Conservation (phyloP, 495 filamentous ascomycete species). For the Penicillium odoratum region DNA sequence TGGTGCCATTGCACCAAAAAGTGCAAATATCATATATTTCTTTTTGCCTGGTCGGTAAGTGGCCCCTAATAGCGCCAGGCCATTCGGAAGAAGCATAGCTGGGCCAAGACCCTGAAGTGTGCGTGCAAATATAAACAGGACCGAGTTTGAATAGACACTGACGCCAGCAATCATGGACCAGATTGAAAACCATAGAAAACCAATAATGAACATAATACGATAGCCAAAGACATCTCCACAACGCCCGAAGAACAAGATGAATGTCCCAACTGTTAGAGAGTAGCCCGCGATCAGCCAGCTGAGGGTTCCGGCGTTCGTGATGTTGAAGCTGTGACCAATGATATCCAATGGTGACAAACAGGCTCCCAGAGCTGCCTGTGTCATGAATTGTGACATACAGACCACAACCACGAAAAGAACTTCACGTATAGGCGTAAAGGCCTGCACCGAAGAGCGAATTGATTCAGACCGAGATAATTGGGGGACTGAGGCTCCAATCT, state of each 20-base stretch:
- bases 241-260: constrained; percentile 63
- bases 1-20: constrained; percentile 62
- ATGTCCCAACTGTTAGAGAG: constrained; percentile 60
- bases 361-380: constrained; percentile 38
- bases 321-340: constrained; percentile 48
- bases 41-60: constrained; percentile 53
- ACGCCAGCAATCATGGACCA: constrained; percentile 63
- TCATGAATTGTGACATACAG: constrained; percentile 49
- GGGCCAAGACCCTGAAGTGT: constrained; percentile 55
- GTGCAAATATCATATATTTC: constrained; percentile 59
- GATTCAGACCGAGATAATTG: no score
- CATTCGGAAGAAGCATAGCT: constrained; percentile 51
- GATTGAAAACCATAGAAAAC: constrained; percentile 60
- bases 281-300: constrained; percentile 54
- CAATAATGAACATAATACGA: constrained; percentile 58
- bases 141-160: constrained; percentile 25
- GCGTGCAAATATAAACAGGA: constrained; percentile 48
- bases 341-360: constrained; percentile 41
- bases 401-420: constrained; percentile 43
- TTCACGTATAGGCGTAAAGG: no score
- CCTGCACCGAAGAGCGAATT: no score
- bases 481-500: no score
- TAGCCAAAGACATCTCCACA: constrained; percentile 67
- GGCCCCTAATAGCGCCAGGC: constrained; percentile 46
- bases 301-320: constrained; percentile 36